Conservation (phyloP, 2,329 filamentous ascomycete species). For the Xylaria polymorpha region DNA sequence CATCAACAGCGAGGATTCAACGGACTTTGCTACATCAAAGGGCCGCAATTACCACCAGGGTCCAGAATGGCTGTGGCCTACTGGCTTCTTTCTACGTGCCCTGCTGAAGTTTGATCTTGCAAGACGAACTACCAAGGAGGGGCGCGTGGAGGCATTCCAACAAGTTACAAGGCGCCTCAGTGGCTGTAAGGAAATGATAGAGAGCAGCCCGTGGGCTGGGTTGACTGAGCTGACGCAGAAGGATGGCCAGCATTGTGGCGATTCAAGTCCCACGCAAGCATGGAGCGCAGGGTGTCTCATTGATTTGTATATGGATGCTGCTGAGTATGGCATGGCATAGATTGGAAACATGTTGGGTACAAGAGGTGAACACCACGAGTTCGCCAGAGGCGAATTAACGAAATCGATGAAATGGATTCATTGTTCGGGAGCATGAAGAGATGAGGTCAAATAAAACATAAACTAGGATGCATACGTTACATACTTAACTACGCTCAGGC, state of each 20-base stretch:
- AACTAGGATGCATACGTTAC: neutral
- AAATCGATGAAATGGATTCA: neutral
- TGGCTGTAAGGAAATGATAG: conserved; percentile 87
- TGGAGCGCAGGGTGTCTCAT: conserved; percentile 97
- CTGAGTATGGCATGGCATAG: conserved; percentile 54
- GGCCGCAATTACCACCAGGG: conserved; percentile 98
- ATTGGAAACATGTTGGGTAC: conserved; percentile 26
- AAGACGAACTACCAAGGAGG: conserved; percentile 71
- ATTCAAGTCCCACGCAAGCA: conserved; percentile 94
- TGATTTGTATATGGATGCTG: conserved; percentile 94
- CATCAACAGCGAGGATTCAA: conserved; percentile 91
- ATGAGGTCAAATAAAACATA: neutral
- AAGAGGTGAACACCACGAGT: neutral
- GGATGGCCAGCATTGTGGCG: conserved; percentile 81
- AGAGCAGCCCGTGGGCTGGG: conserved; percentile 86
- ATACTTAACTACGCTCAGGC: neutral
- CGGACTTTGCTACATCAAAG: conserved; percentile 91
- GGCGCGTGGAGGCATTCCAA: conserved; percentile 88
- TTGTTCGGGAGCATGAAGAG: neutral
- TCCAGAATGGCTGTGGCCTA: conserved; percentile 98
- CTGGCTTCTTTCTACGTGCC: conserved; percentile 93
- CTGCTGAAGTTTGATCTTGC: conserved; percentile 89
- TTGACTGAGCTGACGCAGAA: conserved; percentile 94
- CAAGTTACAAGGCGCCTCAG: conserved; percentile 86
- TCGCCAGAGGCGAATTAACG: neutral